A percentile compares a stretch with the other conserved stretches of the same genome.
Evolutionary conservation across 169 alveolate genomes (phyloP).

Genomic region (Eimeria acervulina): DNA sequence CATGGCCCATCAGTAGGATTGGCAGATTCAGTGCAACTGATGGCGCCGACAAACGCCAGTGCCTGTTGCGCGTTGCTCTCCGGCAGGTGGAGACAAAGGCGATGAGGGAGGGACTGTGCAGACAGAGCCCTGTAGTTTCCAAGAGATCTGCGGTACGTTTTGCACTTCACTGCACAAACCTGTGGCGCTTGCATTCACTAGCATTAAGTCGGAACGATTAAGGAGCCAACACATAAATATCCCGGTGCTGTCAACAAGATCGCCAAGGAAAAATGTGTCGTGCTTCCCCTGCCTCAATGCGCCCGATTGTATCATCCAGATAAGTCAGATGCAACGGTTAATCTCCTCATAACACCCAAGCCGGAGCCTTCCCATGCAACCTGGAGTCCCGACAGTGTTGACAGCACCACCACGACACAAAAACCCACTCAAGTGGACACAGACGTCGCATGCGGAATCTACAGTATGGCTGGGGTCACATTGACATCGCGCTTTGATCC

Average conservation of each 20-base stretch:
- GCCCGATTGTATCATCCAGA: conserved; percentile 9
- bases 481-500: conserved; percentile 12
- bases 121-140: conserved; percentile 36
- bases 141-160: conserved; percentile 66
- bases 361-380: conserved; percentile 67
- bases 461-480: not conserved
- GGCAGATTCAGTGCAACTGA: not conserved
- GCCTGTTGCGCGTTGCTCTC: not conserved
- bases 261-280: not conserved
- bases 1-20: not conserved
- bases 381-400: conserved; percentile 29
- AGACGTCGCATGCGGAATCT: conserved; percentile 54
- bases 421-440: not conserved
- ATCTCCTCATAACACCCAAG: conserved; percentile 27
- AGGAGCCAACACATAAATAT: not conserved
- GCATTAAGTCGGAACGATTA: not conserved
- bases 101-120: conserved; percentile 64
- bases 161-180: not conserved
- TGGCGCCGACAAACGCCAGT: not conserved
- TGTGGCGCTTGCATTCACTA: not conserved
- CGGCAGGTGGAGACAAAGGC: conserved; percentile 9
- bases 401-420: conserved; percentile 53
- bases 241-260: not conserved
- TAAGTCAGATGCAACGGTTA: not conserved
- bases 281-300: not conserved